phyloP scores from a whole-genome alignment of 495 filamentous ascomycete genomes.

The Chaetomium tenue region DNA sequence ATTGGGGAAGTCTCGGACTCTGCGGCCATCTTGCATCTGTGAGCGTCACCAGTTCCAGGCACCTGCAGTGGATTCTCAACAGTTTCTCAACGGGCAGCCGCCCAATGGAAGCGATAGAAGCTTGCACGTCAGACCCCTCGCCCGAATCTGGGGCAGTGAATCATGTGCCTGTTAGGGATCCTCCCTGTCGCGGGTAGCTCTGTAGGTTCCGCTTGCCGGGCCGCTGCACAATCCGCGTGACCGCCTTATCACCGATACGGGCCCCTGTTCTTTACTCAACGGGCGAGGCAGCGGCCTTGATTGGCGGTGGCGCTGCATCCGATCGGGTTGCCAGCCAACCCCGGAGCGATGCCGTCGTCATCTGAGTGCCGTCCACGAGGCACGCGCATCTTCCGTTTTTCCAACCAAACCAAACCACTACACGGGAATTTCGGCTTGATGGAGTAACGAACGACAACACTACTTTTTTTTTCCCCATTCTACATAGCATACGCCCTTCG shows the following conservation, averaged over 20 bases:
- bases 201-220: background rate
- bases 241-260: background rate
- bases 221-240: background rate
- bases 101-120: too few relatives aligned
- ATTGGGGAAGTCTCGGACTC: too few relatives aligned
- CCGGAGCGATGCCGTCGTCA: slow-evolving; percentile 21
- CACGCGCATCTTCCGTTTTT: slow-evolving; percentile 7
- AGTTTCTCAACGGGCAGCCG: too few relatives aligned
- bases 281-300: background rate
- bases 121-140: background rate
- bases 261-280: too few relatives aligned
- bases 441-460: slow-evolving; percentile 2
- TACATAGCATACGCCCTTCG: background rate
- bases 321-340: slow-evolving; percentile 14
- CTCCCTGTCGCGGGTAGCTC: background rate
- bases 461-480: background rate
- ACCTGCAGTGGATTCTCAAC: too few relatives aligned
- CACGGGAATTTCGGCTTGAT: background rate
- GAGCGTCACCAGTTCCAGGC: too few relatives aligned
- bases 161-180: slow-evolving; percentile 11
- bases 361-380: slow-evolving; percentile 13
- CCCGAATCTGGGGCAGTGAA: background rate
- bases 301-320: slow-evolving; percentile 17
- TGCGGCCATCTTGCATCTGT: too few relatives aligned
- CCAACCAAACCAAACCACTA: background rate